Conservation (phyloP, 2,329 filamentous ascomycete species). For the Graphilbum sp. region DNA sequence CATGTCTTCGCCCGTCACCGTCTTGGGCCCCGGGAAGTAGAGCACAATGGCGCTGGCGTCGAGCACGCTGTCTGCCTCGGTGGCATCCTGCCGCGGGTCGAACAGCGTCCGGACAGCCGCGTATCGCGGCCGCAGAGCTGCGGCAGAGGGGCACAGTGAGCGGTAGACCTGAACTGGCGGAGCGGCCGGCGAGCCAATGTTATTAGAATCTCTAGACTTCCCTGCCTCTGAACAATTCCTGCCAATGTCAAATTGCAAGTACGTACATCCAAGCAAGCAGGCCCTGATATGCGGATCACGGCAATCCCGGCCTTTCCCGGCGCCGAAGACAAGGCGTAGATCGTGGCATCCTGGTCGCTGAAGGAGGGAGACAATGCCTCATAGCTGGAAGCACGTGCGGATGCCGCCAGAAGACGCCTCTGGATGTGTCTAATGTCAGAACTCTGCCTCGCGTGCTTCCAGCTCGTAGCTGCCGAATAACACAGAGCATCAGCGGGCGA, state of each 20-base stretch:
- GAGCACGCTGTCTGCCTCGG: conserved; percentile 28
- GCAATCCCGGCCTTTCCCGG: conserved; percentile 79
- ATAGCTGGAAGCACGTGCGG: too few species aligned
- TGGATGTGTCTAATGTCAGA: too few species aligned
- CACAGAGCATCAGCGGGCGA: too few species aligned
- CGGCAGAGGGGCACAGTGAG: conserved; percentile 30
- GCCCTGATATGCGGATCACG: conserved; percentile 73
- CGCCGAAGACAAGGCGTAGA: conserved; percentile 84
- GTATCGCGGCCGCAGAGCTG: conserved; percentile 29
- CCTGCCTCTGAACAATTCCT: too few species aligned
- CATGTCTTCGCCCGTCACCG: conserved; percentile 83
- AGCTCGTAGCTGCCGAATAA: too few species aligned
- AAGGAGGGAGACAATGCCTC: background rate
- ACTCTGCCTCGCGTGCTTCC: too few species aligned
- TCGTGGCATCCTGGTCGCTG: conserved; percentile 40
- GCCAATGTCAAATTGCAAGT: too few species aligned
- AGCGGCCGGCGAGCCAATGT: too few species aligned
- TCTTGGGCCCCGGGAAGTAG: conserved; percentile 65
- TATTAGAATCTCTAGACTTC: too few species aligned
- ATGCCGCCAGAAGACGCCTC: too few species aligned
- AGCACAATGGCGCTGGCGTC: conserved; percentile 71
- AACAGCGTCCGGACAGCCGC: conserved; percentile 64
- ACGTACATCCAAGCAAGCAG: conserved; percentile 50
- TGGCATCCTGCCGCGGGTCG: conserved; percentile 22
- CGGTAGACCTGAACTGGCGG: too few species aligned